phyloP scores from a whole-genome alignment of 257 asterid species.

The Solanum dulcamara region DNA sequence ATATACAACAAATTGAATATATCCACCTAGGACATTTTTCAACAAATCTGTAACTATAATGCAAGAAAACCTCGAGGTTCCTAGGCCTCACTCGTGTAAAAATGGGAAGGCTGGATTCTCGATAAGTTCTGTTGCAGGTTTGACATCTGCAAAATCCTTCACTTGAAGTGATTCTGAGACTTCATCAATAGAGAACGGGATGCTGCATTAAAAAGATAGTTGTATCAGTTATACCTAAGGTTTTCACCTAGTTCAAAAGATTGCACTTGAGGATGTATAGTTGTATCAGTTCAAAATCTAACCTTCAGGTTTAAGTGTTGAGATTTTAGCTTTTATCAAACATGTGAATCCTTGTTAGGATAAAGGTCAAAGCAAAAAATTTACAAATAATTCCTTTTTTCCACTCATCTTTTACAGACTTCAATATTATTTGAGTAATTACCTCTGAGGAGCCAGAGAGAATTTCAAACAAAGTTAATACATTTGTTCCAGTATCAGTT shows the following conservation, averaged over 20 bases:
- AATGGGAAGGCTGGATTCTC: conserved; percentile 82
- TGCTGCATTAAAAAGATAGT: conserved; percentile 42
- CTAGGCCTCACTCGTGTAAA: conserved; percentile 53
- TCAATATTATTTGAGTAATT: neutral
- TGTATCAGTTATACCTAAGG: neutral
- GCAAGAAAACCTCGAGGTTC: conserved; percentile 7
- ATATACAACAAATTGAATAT: conserved; percentile 34
- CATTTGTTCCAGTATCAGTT: neutral
- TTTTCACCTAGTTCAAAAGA: neutral
- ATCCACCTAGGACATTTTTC: neutral
- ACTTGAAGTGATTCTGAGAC: conserved; percentile 58
- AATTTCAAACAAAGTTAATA: neutral
- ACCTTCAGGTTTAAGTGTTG: neutral
- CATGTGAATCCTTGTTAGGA: neutral
- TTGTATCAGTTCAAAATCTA: neutral
- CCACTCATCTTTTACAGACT: neutral
- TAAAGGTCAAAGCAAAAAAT: neutral
- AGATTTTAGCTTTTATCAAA: neutral
- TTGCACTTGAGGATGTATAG: neutral
- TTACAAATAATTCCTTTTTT: neutral
- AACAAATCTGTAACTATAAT: neutral
- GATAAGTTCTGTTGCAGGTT: conserved; percentile 64
- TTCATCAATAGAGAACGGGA: conserved; percentile 87
- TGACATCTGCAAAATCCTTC: conserved; percentile 78
- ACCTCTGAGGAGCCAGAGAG: neutral